These are phyloP conservation scores for Hymenoscyphus fructigenus DNA, from an alignment of 2,329 filamentous ascomycete genomes.

Conservation along the genomic window DNA sequence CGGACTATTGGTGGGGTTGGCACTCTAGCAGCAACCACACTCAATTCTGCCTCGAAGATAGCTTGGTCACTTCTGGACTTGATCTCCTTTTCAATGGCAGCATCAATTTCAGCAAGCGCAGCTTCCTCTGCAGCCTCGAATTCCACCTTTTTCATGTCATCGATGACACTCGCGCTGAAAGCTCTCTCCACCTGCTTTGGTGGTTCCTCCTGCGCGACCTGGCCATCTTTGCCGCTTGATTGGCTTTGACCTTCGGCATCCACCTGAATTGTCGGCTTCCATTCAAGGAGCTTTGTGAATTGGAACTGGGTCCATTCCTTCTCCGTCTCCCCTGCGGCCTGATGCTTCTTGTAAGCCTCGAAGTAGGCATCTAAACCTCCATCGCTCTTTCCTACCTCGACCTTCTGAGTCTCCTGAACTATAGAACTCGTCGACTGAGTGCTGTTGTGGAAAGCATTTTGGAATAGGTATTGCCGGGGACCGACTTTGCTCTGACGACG, in stretches of 20 bases:
- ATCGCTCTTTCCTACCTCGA: slow-evolving; percentile 44
- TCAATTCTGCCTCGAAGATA: slow-evolving; percentile 37
- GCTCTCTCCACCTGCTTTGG: slow-evolving; percentile 29
- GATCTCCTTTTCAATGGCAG: slow-evolving; percentile 78
- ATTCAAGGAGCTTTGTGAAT: slow-evolving; percentile 84
- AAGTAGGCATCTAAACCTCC: slow-evolving; percentile 85
- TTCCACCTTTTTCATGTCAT: slow-evolving; percentile 34
- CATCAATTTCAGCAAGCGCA: slow-evolving; percentile 78
- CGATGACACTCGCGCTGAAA: slow-evolving; percentile 33
- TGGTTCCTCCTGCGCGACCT: slow-evolving; percentile 14
- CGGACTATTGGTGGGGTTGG: slow-evolving; percentile 31
- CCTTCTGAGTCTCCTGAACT: slow-evolving; percentile 53
- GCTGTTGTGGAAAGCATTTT: slow-evolving; percentile 70
- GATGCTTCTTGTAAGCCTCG: slow-evolving; percentile 80
- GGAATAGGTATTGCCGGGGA: slow-evolving; percentile 60
- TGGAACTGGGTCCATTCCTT: slow-evolving; percentile 92
- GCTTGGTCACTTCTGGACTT: slow-evolving; percentile 46
- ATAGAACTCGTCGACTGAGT: slow-evolving; percentile 41
- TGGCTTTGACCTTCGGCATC: slow-evolving; percentile 26
- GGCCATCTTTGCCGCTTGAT: not conserved
- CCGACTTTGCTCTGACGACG: slow-evolving; percentile 48
- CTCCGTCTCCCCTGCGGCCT: slow-evolving; percentile 64
- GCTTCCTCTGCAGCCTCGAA: slow-evolving; percentile 50
- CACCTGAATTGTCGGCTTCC: slow-evolving; percentile 60
- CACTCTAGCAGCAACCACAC: slow-evolving; percentile 33